Evolutionary conservation across 2,329 filamentous ascomycete species (phyloP), one percentile per base, ranked within the genome.

Genomic region (Berkeleyomyces rouxiae): DNA sequence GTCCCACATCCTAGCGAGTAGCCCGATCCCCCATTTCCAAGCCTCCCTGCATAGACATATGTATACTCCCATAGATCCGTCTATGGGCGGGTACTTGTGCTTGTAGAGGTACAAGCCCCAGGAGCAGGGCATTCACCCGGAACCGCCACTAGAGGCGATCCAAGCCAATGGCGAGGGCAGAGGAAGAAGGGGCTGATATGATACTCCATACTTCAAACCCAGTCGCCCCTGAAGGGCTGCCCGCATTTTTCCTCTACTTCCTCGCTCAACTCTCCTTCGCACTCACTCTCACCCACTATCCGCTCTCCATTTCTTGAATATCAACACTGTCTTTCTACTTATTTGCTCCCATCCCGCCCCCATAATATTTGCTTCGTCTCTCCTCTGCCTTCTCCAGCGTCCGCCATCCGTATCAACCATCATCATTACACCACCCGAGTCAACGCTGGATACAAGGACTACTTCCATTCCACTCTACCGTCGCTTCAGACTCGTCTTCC

Each of bases 111-210:
- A 53, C 23, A 55, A 7, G 33, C 33, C 11, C 11, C 11, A 51
- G 47, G 10, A 13, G 11, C 7, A n/a, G 36, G 11, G 51, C 39
- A 13, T 5, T 7, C 51, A 37, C 51, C 3, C 31, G 13, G 51
- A 37, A 55, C 33, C 51, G 51, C 51, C 51, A 55, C 51, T 55
- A 16, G 13, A 55, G n/a, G 51, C 4, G 33, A 55, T 55, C 31
- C 51, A 55, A 55, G 51, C 51, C 51, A 55, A 55, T 55, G 9
- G 51, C 31, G 49, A 53, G 49, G 51, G 51, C 13, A 37, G 2
- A 55, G 51, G 33, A 55, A 39, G 51, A 37, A 55, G 51, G 51
- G 51, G 51, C 51, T 55, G 51, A 55, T 55, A 55, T 55, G 51
- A 55, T 55, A 55, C 51, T 37, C 39, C 31, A 55, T 55, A 55